Percentiles rank a stretch among this genome's conserved stretches.
These are phyloP conservation scores for Paramecium biaurelia DNA, from an alignment of 73 alveolate genomes.

Conservation along the genomic window DNA sequence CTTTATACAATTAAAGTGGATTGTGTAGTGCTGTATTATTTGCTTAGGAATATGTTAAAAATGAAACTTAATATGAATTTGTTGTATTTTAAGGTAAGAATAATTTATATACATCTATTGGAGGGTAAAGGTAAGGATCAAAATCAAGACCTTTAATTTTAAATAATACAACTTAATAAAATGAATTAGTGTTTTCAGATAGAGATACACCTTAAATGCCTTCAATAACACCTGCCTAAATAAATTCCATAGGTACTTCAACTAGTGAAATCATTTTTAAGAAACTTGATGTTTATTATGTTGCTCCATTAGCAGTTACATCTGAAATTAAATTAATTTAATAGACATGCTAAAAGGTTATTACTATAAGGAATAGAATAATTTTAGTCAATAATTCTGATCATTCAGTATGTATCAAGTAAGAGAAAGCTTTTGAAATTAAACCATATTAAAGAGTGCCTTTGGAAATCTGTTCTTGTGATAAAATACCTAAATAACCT, in stretches of 20 bases:
- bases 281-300: not conserved
- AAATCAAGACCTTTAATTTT: not conserved
- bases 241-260: not conserved
- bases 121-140: not conserved
- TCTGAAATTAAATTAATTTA: slow-evolving; percentile 2
- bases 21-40: not conserved
- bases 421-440: not conserved
- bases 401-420: not conserved
- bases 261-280: not conserved
- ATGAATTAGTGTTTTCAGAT: not conserved
- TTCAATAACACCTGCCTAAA: not conserved
- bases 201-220: not conserved
- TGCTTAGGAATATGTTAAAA: not conserved
- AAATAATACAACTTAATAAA: not conserved
- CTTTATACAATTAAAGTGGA: not conserved
- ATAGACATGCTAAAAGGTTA: not conserved
- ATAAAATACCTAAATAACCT: not conserved
- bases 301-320: not conserved
- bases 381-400: slow-evolving; percentile 11
- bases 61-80: slow-evolving; percentile 4
- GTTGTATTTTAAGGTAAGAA: not conserved
- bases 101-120: not conserved
- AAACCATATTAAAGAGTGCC: not conserved
- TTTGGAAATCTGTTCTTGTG: not conserved
- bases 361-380: not conserved